Percentiles rank a stretch among this genome's conserved stretches.
Evolutionary conservation across 345 rosid species (phyloP).

Genomic region (Boechera stricta): DNA sequence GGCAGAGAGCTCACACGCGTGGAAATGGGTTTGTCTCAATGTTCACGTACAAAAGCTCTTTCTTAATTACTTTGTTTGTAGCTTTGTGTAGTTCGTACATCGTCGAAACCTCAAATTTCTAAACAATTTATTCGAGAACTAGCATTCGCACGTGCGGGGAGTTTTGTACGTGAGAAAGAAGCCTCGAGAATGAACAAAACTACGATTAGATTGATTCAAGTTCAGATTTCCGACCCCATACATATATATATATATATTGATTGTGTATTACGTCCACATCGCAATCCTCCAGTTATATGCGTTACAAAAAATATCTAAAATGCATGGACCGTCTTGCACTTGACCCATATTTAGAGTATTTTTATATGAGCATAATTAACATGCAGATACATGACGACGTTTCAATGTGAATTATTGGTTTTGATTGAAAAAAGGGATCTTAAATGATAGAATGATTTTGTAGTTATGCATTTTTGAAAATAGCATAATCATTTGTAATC

Average conservation of each 20-base stretch:
- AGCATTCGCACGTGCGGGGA: constrained; percentile 32
- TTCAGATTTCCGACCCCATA: constrained; percentile 30
- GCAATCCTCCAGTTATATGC: constrained; percentile 19
- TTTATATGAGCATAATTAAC: background rate
- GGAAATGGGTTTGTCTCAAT: constrained; percentile 36
- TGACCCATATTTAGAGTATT: constrained; percentile 16
- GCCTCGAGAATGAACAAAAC: constrained; percentile 28
- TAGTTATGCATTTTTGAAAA: background rate
- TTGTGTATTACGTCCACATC: constrained; percentile 29
- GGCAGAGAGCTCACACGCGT: constrained; percentile 45
- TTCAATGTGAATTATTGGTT: constrained; percentile 26
- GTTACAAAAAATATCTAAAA: constrained; percentile 25
- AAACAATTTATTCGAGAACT: background rate
- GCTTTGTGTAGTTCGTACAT: constrained; percentile 37
- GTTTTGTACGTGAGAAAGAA: constrained; percentile 34
- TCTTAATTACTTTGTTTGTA: constrained; percentile 28
- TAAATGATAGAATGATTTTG: background rate
- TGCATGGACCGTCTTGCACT: constrained; percentile 39
- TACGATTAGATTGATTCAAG: constrained; percentile 37
- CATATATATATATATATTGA: constrained; percentile 1
- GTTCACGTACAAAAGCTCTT: constrained; percentile 24
- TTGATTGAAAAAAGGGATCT: background rate
- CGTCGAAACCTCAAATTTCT: constrained; percentile 16
- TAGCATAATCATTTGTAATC: background rate
- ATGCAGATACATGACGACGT: constrained; percentile 21